Evolutionary conservation across 164 flowering plant species (phyloP).

Genomic region (Nymphaea thermarum): DNA sequence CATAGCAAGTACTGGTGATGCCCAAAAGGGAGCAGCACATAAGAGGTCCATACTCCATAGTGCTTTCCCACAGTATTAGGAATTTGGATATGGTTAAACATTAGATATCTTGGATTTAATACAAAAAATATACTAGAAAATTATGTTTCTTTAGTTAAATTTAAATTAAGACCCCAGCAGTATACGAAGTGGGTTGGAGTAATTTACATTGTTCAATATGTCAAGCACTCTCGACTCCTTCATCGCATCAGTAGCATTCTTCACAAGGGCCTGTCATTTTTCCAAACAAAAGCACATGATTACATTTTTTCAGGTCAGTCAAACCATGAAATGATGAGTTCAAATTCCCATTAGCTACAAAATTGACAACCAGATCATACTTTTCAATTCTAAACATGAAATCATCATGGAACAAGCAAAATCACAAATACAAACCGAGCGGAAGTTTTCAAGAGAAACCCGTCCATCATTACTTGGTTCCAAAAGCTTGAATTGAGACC

Average conservation of each 20-base stretch:
- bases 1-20: no score
- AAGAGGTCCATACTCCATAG: no score
- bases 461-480: constrained; percentile 59
- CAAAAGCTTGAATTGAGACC: constrained; percentile 52
- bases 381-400: neutral
- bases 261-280: constrained; percentile 55
- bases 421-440: constrained; percentile 22
- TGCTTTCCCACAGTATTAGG: no score
- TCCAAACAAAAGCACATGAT: neutral
- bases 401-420: neutral
- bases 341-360: neutral
- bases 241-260: constrained; percentile 85
- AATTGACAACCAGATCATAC: no score
- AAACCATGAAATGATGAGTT: neutral
- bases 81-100: no score
- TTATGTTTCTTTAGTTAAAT: neutral
- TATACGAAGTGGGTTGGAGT: neutral
- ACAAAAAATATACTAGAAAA: neutral
- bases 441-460: constrained; percentile 53
- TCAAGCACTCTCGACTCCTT: constrained; percentile 72
- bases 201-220: constrained; percentile 45
- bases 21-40: no score
- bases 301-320: neutral
- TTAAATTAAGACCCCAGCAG: neutral
- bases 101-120: no score